Evolutionary conservation across 2,329 filamentous ascomycete genomes (phyloP).

Genomic region (Parasarocladium wereldwijsianum): DNA sequence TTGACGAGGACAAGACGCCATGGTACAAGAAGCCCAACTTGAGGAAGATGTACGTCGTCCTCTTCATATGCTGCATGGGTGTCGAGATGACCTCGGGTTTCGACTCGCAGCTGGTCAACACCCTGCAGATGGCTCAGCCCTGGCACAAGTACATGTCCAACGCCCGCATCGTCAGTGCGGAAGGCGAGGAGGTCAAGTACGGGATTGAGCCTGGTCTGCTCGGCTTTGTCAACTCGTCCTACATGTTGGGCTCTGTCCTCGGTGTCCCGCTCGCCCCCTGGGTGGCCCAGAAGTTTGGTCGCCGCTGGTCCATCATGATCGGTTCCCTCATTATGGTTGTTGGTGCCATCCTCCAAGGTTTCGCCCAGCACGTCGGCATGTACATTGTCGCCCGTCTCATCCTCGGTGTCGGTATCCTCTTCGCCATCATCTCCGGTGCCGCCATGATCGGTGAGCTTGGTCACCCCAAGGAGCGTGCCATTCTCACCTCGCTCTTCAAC

Average conservation of each 20-base stretch:
- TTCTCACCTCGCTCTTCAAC: conserved; percentile 44
- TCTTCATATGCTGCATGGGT: conserved; percentile 38
- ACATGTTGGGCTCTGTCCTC: conserved; percentile 38
- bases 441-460: conserved; percentile 44
- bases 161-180: background rate
- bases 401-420: conserved; percentile 47
- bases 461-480: conserved; percentile 44
- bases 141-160: conserved; percentile 18
- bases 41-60: conserved; percentile 31
- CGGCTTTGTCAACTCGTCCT: conserved; percentile 37
- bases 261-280: conserved; percentile 37
- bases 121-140: conserved; percentile 21
- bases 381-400: conserved; percentile 44
- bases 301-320: conserved; percentile 40
- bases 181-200: conserved; percentile 5
- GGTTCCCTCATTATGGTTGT: conserved; percentile 38
- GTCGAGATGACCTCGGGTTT: conserved; percentile 43
- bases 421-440: conserved; percentile 42
- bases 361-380: conserved; percentile 36
- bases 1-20: conserved; percentile 16
- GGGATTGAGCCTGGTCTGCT: conserved; percentile 16
- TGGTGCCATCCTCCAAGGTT: conserved; percentile 39
- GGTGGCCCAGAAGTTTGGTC: conserved; percentile 30
- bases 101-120: conserved; percentile 30
- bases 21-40: conserved; percentile 43